A percentile compares a stretch with the other conserved stretches of the same genome.
Conservation (phyloP, 768 basidiomycete genomes). For the Trametes villosa region DNA sequence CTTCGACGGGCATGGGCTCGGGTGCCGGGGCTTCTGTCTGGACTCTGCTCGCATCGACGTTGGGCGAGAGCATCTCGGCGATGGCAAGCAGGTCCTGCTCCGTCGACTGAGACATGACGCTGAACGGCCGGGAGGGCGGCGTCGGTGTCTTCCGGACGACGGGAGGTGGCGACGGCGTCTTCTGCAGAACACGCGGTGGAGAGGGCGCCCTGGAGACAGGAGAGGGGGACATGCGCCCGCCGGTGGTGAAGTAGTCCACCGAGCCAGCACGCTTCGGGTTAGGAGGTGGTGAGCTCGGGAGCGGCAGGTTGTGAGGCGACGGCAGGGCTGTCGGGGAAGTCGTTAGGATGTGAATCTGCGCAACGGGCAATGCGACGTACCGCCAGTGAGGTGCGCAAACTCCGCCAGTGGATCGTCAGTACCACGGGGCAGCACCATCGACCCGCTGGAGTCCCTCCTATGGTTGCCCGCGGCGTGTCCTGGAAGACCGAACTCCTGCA, state of each 20-base stretch:
- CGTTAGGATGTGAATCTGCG: background rate
- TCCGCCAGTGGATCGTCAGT: slow-evolving; percentile 7
- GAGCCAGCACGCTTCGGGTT: slow-evolving; percentile 4
- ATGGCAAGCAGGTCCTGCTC: slow-evolving; percentile 57
- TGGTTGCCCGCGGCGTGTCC: background rate
- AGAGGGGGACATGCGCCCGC: slow-evolving; percentile 4
- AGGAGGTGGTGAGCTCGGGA: slow-evolving; percentile 1
- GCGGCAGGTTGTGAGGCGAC: slow-evolving; percentile 10
- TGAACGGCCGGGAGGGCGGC: slow-evolving; percentile 41
- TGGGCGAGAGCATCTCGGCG: slow-evolving; percentile 49
- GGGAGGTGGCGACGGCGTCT: slow-evolving; percentile 34
- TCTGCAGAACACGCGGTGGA: slow-evolving; percentile 12
- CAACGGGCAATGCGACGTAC: too few species aligned
- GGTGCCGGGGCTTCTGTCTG: slow-evolving; percentile 32
- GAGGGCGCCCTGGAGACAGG: background rate
- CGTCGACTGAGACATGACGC: slow-evolving; percentile 50
- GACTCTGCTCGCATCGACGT: slow-evolving; percentile 29
- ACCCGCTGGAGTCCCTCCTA: slow-evolving; percentile 9
- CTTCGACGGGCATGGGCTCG: slow-evolving; percentile 18
- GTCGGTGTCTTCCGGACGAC: slow-evolving; percentile 23
- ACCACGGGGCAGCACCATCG: slow-evolving; percentile 11
- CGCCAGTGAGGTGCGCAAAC: background rate
- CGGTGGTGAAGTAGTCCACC: slow-evolving; percentile 5
- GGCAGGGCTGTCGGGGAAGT: background rate
- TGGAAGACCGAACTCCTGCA: slow-evolving; percentile 20